phyloP scores from a whole-genome alignment of 352 stramenopile species.

The Globisporangium uncinulatum region DNA sequence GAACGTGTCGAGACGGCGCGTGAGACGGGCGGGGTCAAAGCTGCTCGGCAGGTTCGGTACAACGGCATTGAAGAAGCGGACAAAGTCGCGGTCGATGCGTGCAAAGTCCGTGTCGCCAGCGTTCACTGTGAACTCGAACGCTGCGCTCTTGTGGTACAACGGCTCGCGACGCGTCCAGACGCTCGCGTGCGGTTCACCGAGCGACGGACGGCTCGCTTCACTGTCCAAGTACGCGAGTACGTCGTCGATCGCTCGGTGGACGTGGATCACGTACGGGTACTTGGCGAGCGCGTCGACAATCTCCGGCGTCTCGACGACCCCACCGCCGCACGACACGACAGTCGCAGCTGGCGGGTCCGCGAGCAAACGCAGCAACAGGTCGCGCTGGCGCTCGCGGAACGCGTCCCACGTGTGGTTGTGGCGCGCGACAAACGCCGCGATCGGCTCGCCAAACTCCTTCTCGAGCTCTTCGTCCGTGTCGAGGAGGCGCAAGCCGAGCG shows the following conservation, averaged over 20 bases:
- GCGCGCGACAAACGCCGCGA: conserved; percentile 57
- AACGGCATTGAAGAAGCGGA: conserved; percentile 56
- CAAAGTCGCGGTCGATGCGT: conserved; percentile 68
- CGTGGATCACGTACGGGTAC: conserved; percentile 67
- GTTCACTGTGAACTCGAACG: conserved; percentile 65
- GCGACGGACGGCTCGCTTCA: conserved; percentile 45
- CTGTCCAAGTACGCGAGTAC: conserved; percentile 56
- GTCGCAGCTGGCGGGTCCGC: conserved; percentile 48
- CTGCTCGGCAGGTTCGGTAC: conserved; percentile 34
- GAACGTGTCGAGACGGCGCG: conserved; percentile 52
- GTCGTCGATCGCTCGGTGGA: conserved; percentile 66
- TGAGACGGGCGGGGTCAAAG: conserved; percentile 45
- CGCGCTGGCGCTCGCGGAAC: conserved; percentile 66
- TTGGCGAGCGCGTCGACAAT: conserved; percentile 53
- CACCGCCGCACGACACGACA: conserved; percentile 80
- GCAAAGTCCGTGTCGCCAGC: conserved; percentile 42
- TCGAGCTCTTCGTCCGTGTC: conserved; percentile 79
- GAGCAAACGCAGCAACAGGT: conserved; percentile 54
- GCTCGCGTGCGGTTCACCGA: conserved; percentile 50
- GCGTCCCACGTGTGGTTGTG: conserved; percentile 64
- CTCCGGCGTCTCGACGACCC: conserved; percentile 69
- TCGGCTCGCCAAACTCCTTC: conserved; percentile 56
- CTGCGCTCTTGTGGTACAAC: conserved; percentile 43
- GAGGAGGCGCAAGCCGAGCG: conserved; percentile 53
- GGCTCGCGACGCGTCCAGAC: conserved; percentile 54